Evolutionary conservation across 164 flowering plant species (phyloP), one percentile per base, ranked within the genome.

Genomic region (Pachysandra terminalis): DNA sequence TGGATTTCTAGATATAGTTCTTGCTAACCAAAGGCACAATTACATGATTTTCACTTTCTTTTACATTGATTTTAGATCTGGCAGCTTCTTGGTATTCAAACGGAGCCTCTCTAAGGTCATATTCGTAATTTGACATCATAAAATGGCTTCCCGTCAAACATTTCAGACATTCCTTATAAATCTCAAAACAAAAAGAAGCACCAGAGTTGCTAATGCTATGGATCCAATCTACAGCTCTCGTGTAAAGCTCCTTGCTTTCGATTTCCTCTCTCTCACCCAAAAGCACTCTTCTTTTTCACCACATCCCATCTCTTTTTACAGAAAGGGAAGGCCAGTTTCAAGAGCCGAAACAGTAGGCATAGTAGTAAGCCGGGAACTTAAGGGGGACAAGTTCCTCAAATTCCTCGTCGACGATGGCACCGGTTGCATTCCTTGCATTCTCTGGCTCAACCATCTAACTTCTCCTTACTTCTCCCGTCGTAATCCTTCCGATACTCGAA

Each of bases 371-470:
- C 74, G 85, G 0, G 91, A 93, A 22, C 78, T 61, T 35, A 89
- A 86, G 56, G 81, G 84, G 63, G 65, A 68, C 70, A 81, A 72
- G 63, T 90, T 86, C 81, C 82, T 93, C 58, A 84, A 83, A 25
- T 89, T 93, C 81, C 24, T 72, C 9, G 25, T 90, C 61, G 98
- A 93, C 74, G 98, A 93, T 56, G 96, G 98, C 58, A 87, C 91
- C 27, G 95, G 87, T n/a, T 82, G 83, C 70, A 61, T 89, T 59
- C 71, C 81, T 28, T 93, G 98, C 75, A 68, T 93, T 57, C 81
- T 93, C 48, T 93, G 96, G 98, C 89, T 90, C 73, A 90, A 90
- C 79, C 96, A 93, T 0, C 75, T 73, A 19, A 63, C 67, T 0
- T 86, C 93, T 12, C 71, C 86, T 8, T 85, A 81, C 76, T 85